Evolutionary conservation across 768 basidiomycete species (phyloP), one percentile per base, ranked within the genome.

Genomic region (Pisolithus orientalis): DNA sequence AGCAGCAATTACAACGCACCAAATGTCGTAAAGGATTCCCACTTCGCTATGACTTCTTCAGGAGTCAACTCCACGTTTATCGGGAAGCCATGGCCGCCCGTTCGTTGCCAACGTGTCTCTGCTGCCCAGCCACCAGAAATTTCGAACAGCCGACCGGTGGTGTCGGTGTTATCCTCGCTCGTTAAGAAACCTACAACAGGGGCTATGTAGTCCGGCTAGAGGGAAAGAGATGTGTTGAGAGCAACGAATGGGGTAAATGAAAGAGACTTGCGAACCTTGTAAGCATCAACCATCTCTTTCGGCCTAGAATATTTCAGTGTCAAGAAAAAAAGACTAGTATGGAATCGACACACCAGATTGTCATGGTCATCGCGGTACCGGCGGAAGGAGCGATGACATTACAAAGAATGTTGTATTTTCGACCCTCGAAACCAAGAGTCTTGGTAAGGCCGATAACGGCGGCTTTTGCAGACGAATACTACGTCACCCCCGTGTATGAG

Each of bases 381-480:
- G 91, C 93, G 37, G 83, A 83, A 1, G 93, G 91, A 29, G 89
- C 90, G 54, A 97, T 85, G 47, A 79, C 78, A 65, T 99, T 99
- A 57, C 83, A 89, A 46, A 93, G 62, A 62, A 99, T 97, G 65
- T 85, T 84, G 69, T 95, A 93, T 65, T 91, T 91, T 64, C 78
- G 76, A 47, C 96, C 96, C 69, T 99, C 96, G 51, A 94, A 83
- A 3, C 85, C 93, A 21, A 98, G 80, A 0, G 92, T 85, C 46
- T 84, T 80, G n/a, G 94, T 94, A 13, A 99, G 68, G 50, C 91
- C 92, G 56, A 90, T 85, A 60, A 98, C 89, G 21, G 80, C 94
- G 52, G 92, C 87, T 68, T 97, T 98, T 6, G 93, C 96, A 4
- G 94, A 85, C 11, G 90, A 85, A 68, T 97, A 97, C 83, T 87